These are phyloP conservation scores for Fallopia convolvulus DNA, from an alignment of 148 eudicot species.

Conservation along the genomic window DNA sequence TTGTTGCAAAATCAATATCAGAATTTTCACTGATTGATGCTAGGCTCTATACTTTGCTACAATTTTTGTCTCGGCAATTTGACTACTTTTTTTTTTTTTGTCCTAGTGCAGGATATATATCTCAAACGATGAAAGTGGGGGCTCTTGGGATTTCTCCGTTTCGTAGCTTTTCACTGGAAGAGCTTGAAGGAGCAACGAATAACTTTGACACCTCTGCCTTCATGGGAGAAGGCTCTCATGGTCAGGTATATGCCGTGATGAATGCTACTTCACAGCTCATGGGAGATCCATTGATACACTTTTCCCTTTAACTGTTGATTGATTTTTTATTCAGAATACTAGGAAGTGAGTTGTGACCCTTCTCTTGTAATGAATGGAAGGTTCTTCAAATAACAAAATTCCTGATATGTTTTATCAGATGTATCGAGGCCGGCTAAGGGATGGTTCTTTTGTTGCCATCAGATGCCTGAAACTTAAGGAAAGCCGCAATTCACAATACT, in stretches of 20 bases:
- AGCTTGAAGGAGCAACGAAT: slow-evolving; percentile 83
- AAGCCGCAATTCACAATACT: slow-evolving; percentile 41
- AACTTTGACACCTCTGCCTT: slow-evolving; percentile 60
- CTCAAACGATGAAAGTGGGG: slow-evolving; percentile 76
- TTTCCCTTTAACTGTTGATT: too few species aligned
- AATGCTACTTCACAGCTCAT: too few species aligned
- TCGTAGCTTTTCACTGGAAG: slow-evolving; percentile 69
- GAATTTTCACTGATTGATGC: not conserved
- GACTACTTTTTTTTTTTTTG: not conserved
- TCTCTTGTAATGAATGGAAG: not conserved
- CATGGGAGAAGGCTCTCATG: slow-evolving; percentile 77
- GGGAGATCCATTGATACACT: too few species aligned
- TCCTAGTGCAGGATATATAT: slow-evolving; percentile 50
- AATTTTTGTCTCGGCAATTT: not conserved
- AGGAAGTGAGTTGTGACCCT: not conserved
- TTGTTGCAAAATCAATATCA: not conserved
- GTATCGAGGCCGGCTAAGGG: slow-evolving; percentile 69
- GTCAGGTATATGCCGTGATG: slow-evolving; percentile 45
- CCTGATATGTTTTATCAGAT: slow-evolving; percentile 30
- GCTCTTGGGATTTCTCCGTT: slow-evolving; percentile 69
- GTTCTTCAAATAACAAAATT: not conserved
- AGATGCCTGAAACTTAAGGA: slow-evolving; percentile 66
- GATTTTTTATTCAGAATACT: too few species aligned
- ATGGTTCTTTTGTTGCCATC: slow-evolving; percentile 64
- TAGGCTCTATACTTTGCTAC: not conserved